phyloP scores from a whole-genome alignment of 352 stramenopile genomes.

The Elongisporangium anandrum region DNA sequence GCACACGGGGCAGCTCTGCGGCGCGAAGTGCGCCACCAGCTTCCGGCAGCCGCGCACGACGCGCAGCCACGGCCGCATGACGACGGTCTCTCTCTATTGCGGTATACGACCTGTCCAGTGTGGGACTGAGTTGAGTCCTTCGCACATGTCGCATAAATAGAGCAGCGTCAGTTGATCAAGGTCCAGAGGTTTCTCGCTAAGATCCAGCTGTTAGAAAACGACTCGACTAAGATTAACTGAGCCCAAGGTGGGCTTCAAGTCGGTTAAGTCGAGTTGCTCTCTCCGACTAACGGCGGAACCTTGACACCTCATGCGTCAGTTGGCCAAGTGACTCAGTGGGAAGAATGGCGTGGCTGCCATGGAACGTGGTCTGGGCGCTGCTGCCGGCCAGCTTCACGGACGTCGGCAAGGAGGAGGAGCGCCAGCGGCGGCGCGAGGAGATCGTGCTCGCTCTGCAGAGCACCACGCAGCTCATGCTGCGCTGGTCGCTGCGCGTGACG shows the following conservation, averaged over 20 bases:
- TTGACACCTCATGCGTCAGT: not conserved
- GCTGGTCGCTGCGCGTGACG: slow-evolving; percentile 16
- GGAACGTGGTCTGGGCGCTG: slow-evolving; percentile 46
- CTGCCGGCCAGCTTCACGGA: slow-evolving; percentile 40
- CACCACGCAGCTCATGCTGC: slow-evolving; percentile 26
- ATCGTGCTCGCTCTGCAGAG: slow-evolving; percentile 18
- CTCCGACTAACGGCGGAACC: too few relatives aligned
- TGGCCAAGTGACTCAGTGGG: not conserved
- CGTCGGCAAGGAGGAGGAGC: slow-evolving; percentile 38
- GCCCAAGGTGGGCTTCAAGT: too few relatives aligned
- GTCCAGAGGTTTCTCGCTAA: not conserved
- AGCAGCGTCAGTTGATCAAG: not conserved
- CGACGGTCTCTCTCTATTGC: not conserved
- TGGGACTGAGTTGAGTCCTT: not conserved
- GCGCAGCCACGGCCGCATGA: slow-evolving; percentile 1
- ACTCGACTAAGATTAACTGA: not conserved
- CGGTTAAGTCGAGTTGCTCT: not conserved
- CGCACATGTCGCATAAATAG: not conserved
- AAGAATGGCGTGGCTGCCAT: slow-evolving; percentile 30
- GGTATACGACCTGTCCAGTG: not conserved
- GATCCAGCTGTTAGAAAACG: not conserved
- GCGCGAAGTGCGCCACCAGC: slow-evolving; percentile 41
- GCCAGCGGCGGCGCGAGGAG: slow-evolving; percentile 41
- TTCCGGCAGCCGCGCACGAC: slow-evolving; percentile 51
- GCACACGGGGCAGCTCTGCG: slow-evolving; percentile 49